Evolutionary conservation across 148 eudicot genomes (phyloP), one percentile per base, ranked within the genome.

Genomic region (Dianthus caryophyllus): DNA sequence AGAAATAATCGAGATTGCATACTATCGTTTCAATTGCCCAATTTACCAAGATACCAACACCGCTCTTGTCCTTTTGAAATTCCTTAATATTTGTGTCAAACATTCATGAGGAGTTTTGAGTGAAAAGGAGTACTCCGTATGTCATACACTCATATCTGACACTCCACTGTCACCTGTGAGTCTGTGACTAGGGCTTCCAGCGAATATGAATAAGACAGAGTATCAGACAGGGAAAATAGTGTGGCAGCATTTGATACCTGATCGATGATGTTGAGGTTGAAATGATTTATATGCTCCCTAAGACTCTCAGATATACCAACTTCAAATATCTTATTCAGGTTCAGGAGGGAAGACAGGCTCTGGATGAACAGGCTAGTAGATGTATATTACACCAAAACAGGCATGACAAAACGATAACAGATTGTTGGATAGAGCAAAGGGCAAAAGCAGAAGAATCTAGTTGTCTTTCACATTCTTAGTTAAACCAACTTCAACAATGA

Each of bases 261-360:
- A 58, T 83, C 86, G 68, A 86, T 65, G 15, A 94, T 80, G 63
- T 86, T 85, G 79, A 90, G 67, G 69, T 88, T 79, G 27, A 83
- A 78, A 64, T 67, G 75, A 15, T 66, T 79, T 77, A 75, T 68
- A 62, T 84, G 82, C 77, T 88, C 99, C 69, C 71, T 80, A 44
- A 86, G 80, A 78, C 71, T 83, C 75, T 78, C 97, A 61, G 90
- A 82, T 76, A 88, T 80, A 44, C 90, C 97, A 17, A 90, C 90
- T 85, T 88, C 96, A 81, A 88, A 88, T 78, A 94, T 86, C 73
- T 86, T 88, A 87, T 80, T 86, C 82, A 94, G 75, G 73, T 90
- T 97, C 76, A 90, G 77, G 59, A 94, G 87, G 31, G 99, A 82
- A 67, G 85, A 75, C 73, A 94, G 77, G 79, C 97, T 94, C 99